Percentiles rank a stretch among this genome's conserved stretches.
Conservation (phyloP, 2,329 filamentous ascomycete species). For the Aspergillus ibericus region DNA sequence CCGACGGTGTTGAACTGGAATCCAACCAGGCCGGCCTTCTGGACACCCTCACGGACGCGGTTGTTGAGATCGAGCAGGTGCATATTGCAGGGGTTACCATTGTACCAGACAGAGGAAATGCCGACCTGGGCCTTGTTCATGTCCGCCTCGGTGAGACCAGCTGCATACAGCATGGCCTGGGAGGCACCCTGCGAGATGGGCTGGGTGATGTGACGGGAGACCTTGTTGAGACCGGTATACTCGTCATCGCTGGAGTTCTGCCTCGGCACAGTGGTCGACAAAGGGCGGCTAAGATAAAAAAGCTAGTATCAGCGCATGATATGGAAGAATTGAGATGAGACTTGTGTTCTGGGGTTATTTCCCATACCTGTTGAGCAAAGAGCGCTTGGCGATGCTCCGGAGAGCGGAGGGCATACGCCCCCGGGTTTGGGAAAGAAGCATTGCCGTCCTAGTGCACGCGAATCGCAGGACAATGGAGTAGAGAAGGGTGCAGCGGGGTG, state of each 20-base stretch:
- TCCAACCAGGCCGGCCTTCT: slow-evolving; percentile 76
- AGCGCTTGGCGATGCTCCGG: slow-evolving; percentile 24
- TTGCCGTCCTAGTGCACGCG: slow-evolving; percentile 2
- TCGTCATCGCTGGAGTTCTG: slow-evolving; percentile 47
- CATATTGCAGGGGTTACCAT: slow-evolving; percentile 99
- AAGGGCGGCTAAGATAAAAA: slow-evolving; percentile 28
- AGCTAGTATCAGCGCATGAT: not conserved
- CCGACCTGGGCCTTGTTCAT: slow-evolving; percentile 97
- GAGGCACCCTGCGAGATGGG: slow-evolving; percentile 98
- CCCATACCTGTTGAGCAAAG: slow-evolving; percentile 1
- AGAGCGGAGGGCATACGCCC: slow-evolving; percentile 29
- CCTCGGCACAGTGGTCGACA: slow-evolving; percentile 49
- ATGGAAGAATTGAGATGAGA: not conserved
- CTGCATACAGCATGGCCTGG: slow-evolving; percentile 98
- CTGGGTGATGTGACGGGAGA: slow-evolving; percentile 85
- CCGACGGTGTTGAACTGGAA: slow-evolving; percentile 99
- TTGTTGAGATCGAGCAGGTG: slow-evolving; percentile 88
- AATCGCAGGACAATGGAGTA: not conserved
- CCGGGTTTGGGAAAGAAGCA: slow-evolving; percentile 22
- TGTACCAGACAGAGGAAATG: slow-evolving; percentile 97
- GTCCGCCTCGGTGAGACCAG: slow-evolving; percentile 79
- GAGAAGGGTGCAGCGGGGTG: not conserved
- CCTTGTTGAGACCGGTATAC: slow-evolving; percentile 68
- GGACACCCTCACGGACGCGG: slow-evolving; percentile 70
- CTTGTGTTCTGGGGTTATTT: slow-evolving; percentile 3